These are phyloP conservation scores for Colletotrichum neosansevieriae DNA, from an alignment of 2,329 filamentous ascomycete species.

Conservation along the genomic window DNA sequence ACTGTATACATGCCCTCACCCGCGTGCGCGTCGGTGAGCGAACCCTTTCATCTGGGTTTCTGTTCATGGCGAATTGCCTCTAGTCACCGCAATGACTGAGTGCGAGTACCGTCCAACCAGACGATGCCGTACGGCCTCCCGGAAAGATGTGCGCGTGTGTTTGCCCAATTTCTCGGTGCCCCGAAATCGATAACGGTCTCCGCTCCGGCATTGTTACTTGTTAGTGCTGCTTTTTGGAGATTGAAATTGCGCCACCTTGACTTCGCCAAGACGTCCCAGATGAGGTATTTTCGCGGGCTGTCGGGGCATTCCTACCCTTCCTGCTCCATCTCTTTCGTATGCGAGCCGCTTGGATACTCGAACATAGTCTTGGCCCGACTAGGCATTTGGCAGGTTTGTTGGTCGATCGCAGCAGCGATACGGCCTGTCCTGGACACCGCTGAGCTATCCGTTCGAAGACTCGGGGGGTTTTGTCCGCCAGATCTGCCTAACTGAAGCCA, in stretches of 20 bases:
- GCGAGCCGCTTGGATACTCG: neutral
- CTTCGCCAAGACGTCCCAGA: constrained; percentile 30
- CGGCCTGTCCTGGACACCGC: too few species aligned
- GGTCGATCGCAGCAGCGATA: too few species aligned
- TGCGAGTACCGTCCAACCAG: constrained; percentile 8
- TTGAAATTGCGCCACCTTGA: constrained; percentile 20
- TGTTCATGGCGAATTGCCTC: constrained; percentile 27
- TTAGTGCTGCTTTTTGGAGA: neutral
- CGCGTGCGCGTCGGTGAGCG: neutral
- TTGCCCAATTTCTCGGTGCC: neutral
- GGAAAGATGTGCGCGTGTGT: constrained; percentile 1
- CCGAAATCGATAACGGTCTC: constrained; percentile 18
- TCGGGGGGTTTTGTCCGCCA: too few species aligned
- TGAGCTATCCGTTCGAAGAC: too few species aligned
- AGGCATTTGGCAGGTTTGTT: neutral
- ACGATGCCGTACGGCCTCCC: neutral
- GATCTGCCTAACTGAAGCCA: too few species aligned
- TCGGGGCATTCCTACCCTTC: constrained; percentile 3
- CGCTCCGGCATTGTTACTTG: constrained; percentile 21
- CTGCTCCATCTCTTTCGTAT: constrained; percentile 12
- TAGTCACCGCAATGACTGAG: constrained; percentile 19
- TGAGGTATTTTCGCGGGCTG: constrained; percentile 27
- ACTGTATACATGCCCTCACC: neutral
- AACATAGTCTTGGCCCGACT: neutral
- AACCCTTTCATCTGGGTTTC: neutral